Evolutionary conservation across 2,329 filamentous ascomycete genomes (phyloP).

Genomic region (Cucurbitaria berberidis): DNA sequence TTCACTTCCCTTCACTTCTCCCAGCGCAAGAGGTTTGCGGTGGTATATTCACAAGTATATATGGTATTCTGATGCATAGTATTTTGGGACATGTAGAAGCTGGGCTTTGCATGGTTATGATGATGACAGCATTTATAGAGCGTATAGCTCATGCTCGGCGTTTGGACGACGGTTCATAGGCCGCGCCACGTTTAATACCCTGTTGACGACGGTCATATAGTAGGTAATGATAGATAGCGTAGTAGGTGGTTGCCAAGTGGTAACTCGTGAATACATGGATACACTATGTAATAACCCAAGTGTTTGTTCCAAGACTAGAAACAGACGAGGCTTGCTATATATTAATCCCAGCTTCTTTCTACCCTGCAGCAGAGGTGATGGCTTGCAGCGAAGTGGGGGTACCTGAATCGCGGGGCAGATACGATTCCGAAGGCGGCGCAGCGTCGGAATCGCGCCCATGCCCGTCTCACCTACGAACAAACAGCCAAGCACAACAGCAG

Average conservation of each 20-base stretch:
- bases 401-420: conserved; percentile 7
- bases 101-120: conserved; percentile 21
- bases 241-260: background rate
- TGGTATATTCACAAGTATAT: conserved; percentile 17
- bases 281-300: too few relatives aligned
- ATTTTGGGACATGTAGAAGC: conserved; percentile 5
- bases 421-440: background rate
- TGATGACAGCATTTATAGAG: conserved; percentile 23
- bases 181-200: conserved; percentile 8
- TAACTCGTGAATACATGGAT: background rate
- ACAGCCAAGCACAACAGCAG: background rate
- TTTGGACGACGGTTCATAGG: background rate
- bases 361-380: conserved; percentile 1
- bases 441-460: background rate
- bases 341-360: background rate
- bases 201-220: background rate
- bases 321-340: background rate
- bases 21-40: conserved; percentile 7
- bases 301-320: background rate
- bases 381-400: background rate
- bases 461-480: too few relatives aligned
- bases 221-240: background rate
- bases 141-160: conserved; percentile 14
- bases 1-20: conserved; percentile 8
- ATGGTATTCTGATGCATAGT: conserved; percentile 18